Base-by-base conservation (phyloP, 306 rosid genomes). In the Dalbergia oliveri region DNA sequence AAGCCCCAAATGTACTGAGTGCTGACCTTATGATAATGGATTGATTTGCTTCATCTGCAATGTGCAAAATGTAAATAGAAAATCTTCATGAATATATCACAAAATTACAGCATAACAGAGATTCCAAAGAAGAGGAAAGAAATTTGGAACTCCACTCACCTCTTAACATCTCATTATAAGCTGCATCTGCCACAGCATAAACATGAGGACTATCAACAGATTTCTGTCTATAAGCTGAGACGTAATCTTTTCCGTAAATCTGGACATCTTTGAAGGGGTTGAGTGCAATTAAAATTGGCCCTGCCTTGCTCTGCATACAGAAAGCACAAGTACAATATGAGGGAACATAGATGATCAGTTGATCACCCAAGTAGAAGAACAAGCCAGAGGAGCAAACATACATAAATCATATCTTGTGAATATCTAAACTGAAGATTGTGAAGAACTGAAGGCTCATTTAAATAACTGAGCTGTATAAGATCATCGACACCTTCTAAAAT, bases 21-120 rank as follows among this genome's bases (percentile, higher is more conserved):
- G 33, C 97, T 86, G 53, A 96, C 98, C 99, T 91, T 88, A 96
- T 90, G 80, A 96, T 90, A 76, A 96, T 91, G 69, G 98, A 96
- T 69, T 93, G 99, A 82, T 93, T 89, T 73, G 84, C 88, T 82
- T 90, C 97, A 77, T 88, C 99, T 96, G 97, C 91, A 88, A 82
- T 54, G 85, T 72, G 69, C 41, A 63, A 56, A 72, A n/a, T 45
- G 75, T 53, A 76, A 84, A 82, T 16, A 75, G 31, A 86, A 79
- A 84, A 77, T 65, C 75, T 62, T 86, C 34, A 64, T 84, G 80
- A 73, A 59, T 51, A 83, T 51, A 79, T 69, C 61, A 71, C 14
- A 57, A 62, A 82, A 66, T 54, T 37, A 73, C 71, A 33, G 66
- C 66, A 69, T 26, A 53, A 21, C 11, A 54, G 60, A 56, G 59